Conservation (phyloP, 2,329 filamentous ascomycete species). For the Diaporthe capsici region DNA sequence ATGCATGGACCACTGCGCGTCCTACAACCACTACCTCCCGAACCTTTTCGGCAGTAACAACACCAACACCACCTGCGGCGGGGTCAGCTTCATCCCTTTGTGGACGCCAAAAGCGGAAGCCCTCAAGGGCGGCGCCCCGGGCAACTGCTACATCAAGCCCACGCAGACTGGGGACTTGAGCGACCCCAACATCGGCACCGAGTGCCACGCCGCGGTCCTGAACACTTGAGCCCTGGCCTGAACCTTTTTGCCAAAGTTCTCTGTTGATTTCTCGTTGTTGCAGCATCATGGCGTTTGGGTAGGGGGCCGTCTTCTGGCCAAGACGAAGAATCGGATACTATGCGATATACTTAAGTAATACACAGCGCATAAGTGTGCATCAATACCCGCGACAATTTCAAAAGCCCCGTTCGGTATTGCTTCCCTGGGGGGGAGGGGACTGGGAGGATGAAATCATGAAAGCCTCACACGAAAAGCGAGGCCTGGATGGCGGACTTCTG, state of each 20-base stretch:
- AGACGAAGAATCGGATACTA: not conserved
- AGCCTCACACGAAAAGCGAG: not conserved
- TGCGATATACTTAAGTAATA: not conserved
- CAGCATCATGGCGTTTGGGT: slow-evolving; percentile 8
- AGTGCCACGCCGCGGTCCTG: slow-evolving; percentile 54
- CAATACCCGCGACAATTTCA: slow-evolving; percentile 9
- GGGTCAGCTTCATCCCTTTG: slow-evolving; percentile 58
- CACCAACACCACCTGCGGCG: slow-evolving; percentile 54
- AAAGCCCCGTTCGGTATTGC: slow-evolving; percentile 3
- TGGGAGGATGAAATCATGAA: not conserved
- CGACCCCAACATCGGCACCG: slow-evolving; percentile 51
- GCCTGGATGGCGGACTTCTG: not conserved
- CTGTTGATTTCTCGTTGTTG: not conserved
- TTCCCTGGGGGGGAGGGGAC: not conserved
- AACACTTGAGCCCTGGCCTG: slow-evolving; percentile 2
- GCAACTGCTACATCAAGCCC: slow-evolving; percentile 62
- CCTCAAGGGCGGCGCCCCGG: slow-evolving; percentile 52
- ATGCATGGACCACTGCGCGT: slow-evolving; percentile 64
- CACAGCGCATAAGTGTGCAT: not conserved
- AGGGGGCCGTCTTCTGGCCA: not conserved
- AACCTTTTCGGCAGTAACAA: slow-evolving; percentile 46
- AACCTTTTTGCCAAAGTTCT: not conserved
- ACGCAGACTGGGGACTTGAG: slow-evolving; percentile 49
- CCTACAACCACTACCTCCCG: slow-evolving; percentile 53
- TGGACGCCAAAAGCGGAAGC: slow-evolving; percentile 58